Conservation (phyloP, 495 filamentous ascomycete species). For the Xylaria castorea region DNA sequence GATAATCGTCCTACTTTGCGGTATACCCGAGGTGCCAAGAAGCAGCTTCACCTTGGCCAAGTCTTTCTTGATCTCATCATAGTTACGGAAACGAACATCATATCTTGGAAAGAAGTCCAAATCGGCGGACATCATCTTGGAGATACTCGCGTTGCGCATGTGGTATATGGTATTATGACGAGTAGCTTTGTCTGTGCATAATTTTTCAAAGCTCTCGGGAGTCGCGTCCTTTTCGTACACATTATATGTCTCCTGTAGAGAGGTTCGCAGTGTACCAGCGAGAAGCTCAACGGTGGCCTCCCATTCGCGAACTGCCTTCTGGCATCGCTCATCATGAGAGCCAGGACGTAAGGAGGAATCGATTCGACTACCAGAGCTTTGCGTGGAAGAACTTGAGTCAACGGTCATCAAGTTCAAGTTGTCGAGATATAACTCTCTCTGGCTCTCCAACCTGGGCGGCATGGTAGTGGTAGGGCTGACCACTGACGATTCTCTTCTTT, state of each 20-base stretch:
- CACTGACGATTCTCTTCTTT: conserved; percentile 5
- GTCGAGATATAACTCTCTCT: not conserved
- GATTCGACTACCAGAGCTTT: conserved; percentile 14
- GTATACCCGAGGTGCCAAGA: conserved; percentile 33
- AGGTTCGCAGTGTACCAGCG: conserved; percentile 34
- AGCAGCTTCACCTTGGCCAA: conserved; percentile 26
- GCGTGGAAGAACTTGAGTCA: conserved; percentile 6
- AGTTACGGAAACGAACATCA: conserved; percentile 37
- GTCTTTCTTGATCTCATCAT: conserved; percentile 37
- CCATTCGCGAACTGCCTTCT: conserved; percentile 42
- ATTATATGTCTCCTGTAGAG: conserved; percentile 40
- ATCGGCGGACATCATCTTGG: conserved; percentile 41
- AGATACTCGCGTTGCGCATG: conserved; percentile 44
- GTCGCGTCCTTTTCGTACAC: conserved; percentile 42
- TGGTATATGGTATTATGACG: conserved; percentile 37
- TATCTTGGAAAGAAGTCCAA: conserved; percentile 37
- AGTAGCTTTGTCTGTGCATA: conserved; percentile 37
- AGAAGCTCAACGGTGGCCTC: conserved; percentile 40
- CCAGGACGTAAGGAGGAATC: not conserved
- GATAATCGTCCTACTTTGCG: conserved; percentile 28
- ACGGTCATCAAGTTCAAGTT: not conserved
- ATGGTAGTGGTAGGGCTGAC: conserved; percentile 21
- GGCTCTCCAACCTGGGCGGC: not conserved
- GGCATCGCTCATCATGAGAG: conserved; percentile 19
- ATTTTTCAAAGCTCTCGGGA: conserved; percentile 32